These are phyloP conservation scores for Brassica balearica DNA, from an alignment of 441 rosid genomes.

Conservation along the genomic window DNA sequence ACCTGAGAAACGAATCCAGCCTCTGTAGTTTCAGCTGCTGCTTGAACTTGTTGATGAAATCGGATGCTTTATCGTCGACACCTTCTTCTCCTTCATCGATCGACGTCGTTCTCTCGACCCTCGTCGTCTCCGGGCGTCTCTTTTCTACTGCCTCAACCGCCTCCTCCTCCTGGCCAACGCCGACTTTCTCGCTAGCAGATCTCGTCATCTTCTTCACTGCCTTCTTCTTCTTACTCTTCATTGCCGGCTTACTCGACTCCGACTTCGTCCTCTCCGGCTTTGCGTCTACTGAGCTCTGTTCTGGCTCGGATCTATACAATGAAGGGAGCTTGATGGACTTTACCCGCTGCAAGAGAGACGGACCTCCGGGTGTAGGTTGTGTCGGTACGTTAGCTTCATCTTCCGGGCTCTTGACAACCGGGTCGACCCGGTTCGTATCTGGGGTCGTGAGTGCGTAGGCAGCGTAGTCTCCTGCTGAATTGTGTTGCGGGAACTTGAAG, in stretches of 20 bases:
- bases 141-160: constrained; percentile 49
- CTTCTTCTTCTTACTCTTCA: constrained; percentile 30
- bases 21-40: constrained; percentile 81
- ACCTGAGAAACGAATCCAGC: constrained; percentile 68
- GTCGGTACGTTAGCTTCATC: constrained; percentile 5
- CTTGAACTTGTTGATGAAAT: constrained; percentile 81
- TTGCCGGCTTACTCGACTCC: constrained; percentile 52
- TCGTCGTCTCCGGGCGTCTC: constrained; percentile 56
- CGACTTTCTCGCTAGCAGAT: constrained; percentile 65
- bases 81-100: constrained; percentile 51
- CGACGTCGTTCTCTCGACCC: constrained; percentile 49
- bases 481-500: constrained; percentile 45
- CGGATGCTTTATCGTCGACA: constrained; percentile 83
- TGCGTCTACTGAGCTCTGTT: constrained; percentile 12
- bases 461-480: constrained; percentile 36
- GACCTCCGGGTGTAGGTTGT: constrained; percentile 36
- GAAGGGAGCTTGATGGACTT: constrained; percentile 58
- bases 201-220: constrained; percentile 56
- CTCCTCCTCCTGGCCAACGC: constrained; percentile 32
- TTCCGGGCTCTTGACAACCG: neutral
- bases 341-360: constrained; percentile 63
- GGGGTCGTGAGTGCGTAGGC: constrained; percentile 26
- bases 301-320: constrained; percentile 39
- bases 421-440: constrained; percentile 31
- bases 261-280: constrained; percentile 40